phyloP scores from a whole-genome alignment of 179 eudicot species.

The Amaranthus tricolor region DNA sequence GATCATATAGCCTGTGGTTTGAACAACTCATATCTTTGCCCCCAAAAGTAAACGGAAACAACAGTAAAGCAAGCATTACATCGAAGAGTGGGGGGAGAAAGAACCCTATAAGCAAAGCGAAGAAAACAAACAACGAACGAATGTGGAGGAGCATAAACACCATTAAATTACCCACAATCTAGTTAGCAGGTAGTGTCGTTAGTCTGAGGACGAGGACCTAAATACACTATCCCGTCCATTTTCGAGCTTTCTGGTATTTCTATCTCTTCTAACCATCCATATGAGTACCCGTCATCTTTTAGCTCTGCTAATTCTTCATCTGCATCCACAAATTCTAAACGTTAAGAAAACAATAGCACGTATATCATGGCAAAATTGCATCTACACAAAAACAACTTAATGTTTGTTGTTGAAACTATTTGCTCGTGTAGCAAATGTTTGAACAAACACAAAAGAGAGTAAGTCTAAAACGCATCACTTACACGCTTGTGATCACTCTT shows the following conservation, averaged over 20 bases:
- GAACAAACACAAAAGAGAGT: too few species aligned
- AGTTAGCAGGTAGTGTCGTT: conserved; percentile 27
- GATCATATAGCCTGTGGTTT: conserved; percentile 22
- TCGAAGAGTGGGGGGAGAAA: not conserved
- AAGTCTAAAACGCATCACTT: too few species aligned
- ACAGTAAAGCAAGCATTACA: not conserved
- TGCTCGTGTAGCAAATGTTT: too few species aligned
- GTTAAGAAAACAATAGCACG: not conserved
- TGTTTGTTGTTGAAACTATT: too few species aligned
- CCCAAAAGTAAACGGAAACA: not conserved
- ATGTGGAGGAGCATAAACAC: not conserved
- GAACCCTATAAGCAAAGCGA: conserved; percentile 10
- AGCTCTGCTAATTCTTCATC: conserved; percentile 25
- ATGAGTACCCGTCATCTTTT: conserved; percentile 25
- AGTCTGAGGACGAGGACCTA: conserved; percentile 58
- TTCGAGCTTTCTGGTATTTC: conserved; percentile 46
- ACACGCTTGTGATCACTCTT: too few species aligned
- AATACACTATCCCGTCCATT: conserved; percentile 48
- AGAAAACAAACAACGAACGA: not conserved
- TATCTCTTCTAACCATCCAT: conserved; percentile 58
- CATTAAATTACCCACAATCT: too few species aligned
- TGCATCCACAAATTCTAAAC: conserved; percentile 20
- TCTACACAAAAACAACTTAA: too few species aligned
- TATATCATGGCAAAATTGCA: too few species aligned
- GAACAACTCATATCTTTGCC: conserved; percentile 4